phyloP scores from a whole-genome alignment of 2,329 filamentous ascomycete genomes.

The Curvularia sp. region DNA sequence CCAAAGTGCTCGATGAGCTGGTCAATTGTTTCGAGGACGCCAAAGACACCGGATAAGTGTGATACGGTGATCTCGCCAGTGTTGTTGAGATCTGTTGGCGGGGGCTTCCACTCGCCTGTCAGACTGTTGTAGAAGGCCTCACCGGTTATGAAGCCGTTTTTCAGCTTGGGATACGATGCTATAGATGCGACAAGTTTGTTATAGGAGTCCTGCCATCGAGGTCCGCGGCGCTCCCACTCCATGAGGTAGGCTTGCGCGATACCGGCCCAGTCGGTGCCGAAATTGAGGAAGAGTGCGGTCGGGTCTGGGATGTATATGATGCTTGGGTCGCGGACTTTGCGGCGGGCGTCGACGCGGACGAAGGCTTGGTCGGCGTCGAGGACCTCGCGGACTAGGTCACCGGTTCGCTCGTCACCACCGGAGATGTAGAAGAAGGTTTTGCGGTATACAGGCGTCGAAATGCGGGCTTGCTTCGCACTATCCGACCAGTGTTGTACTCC shows the following conservation, averaged over 20 bases:
- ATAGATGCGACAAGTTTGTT: conserved; percentile 59
- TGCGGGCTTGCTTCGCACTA: conserved; percentile 67
- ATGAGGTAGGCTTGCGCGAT: conserved; percentile 65
- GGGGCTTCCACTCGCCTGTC: conserved; percentile 60
- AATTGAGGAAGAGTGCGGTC: conserved; percentile 56
- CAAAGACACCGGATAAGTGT: conserved; percentile 66
- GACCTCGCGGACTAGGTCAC: conserved; percentile 61
- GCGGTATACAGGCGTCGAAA: conserved; percentile 65
- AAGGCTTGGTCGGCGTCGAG: conserved; percentile 63
- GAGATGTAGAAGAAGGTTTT: conserved; percentile 65
- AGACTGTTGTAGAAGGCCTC: conserved; percentile 60
- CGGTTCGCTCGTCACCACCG: conserved; percentile 63
- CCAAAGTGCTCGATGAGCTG: conserved; percentile 61
- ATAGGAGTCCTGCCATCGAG: conserved; percentile 61
- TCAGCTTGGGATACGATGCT: conserved; percentile 61
- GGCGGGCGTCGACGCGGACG: conserved; percentile 61
- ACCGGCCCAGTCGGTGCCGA: conserved; percentile 67
- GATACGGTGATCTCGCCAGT: conserved; percentile 60
- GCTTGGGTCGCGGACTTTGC: conserved; percentile 65
- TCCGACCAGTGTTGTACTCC: conserved; percentile 69
- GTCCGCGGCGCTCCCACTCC: conserved; percentile 65
- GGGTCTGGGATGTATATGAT: conserved; percentile 56
- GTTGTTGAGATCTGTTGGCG: conserved; percentile 61
- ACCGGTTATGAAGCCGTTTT: conserved; percentile 66
- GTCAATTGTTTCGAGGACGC: conserved; percentile 64